phyloP scores from a whole-genome alignment of 2,329 filamentous ascomycete species.

The Aaosphaeria pasadenensis region DNA sequence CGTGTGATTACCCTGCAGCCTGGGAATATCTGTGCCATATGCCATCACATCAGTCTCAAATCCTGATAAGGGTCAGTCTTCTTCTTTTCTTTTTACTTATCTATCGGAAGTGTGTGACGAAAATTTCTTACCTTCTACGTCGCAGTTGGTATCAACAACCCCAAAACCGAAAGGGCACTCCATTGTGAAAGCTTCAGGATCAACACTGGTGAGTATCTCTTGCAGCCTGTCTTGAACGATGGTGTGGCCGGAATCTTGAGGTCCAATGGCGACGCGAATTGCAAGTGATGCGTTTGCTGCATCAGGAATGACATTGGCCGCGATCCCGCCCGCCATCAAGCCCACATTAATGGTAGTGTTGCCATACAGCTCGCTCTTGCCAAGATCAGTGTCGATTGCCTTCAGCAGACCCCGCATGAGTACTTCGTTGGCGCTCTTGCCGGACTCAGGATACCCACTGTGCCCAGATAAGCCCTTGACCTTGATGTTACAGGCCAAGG shows the following conservation, averaged over 20 bases:
- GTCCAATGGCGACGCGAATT: slow-evolving; percentile 39
- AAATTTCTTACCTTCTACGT: background rate
- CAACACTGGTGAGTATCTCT: background rate
- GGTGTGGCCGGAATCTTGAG: background rate
- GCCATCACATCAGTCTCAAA: background rate
- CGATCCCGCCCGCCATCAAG: slow-evolving; percentile 73
- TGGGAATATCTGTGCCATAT: background rate
- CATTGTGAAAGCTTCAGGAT: background rate
- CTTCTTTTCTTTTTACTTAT: too few relatives aligned
- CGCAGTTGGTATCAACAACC: background rate
- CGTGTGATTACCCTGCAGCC: background rate
- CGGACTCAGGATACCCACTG: background rate
- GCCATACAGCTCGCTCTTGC: background rate
- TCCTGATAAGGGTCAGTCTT: background rate
- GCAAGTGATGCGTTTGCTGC: slow-evolving; percentile 65
- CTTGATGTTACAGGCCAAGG: slow-evolving; percentile 26
- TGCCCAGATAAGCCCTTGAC: background rate
- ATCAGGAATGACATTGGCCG: slow-evolving; percentile 79
- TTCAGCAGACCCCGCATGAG: background rate
- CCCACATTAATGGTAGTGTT: slow-evolving; percentile 87
- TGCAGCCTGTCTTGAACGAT: background rate
- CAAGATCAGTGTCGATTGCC: background rate
- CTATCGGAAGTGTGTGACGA: background rate
- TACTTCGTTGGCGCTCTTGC: background rate
- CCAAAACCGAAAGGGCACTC: background rate